Conservation (phyloP, 176 grass and related monocot genomes). For the Secale cereale region DNA sequence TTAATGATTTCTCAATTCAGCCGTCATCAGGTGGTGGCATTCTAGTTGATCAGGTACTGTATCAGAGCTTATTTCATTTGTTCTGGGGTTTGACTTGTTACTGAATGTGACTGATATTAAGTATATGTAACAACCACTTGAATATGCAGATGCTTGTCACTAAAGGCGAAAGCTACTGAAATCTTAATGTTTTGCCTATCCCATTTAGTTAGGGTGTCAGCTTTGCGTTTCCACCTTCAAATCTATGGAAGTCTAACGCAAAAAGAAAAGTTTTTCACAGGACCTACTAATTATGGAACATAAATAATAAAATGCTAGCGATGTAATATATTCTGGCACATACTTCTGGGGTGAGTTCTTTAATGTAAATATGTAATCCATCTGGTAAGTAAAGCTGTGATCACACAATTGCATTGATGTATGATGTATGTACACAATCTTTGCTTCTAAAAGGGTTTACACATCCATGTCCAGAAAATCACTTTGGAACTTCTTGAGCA, state of each 20-base stretch:
- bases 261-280: background rate
- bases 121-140: background rate
- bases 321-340: too few species aligned
- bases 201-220: background rate
- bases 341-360: background rate
- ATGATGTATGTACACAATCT: background rate
- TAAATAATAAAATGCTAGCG: too few species aligned
- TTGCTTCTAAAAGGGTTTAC: slow-evolving; percentile 5
- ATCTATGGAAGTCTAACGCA: background rate
- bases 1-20: slow-evolving; percentile 52
- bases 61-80: slow-evolving; percentile 15
- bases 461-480: background rate
- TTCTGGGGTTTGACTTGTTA: background rate
- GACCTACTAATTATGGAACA: background rate
- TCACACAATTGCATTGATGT: background rate
- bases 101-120: background rate
- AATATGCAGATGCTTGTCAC: background rate
- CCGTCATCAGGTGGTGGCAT: slow-evolving; percentile 52
- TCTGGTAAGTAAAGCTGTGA: background rate
- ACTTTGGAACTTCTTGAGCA: background rate
- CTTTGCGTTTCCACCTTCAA: background rate
- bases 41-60: slow-evolving; percentile 79
- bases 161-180: background rate
- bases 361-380: background rate
- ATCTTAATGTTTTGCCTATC: background rate